phyloP scores from a whole-genome alignment of 2,329 filamentous ascomycete species.

The Talaromyces sp. region DNA sequence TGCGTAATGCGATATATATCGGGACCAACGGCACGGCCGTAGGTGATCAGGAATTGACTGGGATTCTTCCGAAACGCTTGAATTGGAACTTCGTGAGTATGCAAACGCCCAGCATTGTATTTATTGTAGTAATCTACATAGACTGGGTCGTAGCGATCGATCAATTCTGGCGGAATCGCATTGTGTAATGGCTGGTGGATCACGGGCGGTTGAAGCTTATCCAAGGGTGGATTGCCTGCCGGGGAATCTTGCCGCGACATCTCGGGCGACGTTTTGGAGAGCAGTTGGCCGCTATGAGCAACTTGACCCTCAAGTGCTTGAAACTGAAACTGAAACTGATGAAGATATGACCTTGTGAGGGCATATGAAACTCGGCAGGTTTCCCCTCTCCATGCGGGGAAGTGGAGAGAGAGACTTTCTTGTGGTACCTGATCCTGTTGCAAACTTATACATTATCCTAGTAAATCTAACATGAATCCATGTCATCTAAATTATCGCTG shows the following conservation, averaged over 20 bases:
- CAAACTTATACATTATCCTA: too few relatives aligned
- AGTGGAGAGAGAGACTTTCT: too few relatives aligned
- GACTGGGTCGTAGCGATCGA: conserved; percentile 43
- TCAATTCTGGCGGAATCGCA: conserved; percentile 42
- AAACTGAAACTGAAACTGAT: too few relatives aligned
- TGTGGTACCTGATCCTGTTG: too few relatives aligned
- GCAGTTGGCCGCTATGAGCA: too few relatives aligned
- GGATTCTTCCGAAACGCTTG: conserved; percentile 44
- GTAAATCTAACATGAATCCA: too few relatives aligned
- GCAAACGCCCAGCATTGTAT: conserved; percentile 45
- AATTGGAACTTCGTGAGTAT: conserved; percentile 47
- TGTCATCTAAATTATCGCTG: too few relatives aligned
- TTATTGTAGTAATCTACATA: conserved; percentile 48
- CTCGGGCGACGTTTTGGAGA: too few relatives aligned
- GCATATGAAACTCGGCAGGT: too few relatives aligned
- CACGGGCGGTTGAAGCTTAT: conserved; percentile 26
- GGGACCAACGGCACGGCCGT: conserved; percentile 42
- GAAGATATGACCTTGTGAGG: too few relatives aligned
- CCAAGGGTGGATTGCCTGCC: conserved; percentile 25
- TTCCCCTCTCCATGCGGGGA: too few relatives aligned
- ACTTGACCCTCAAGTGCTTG: too few relatives aligned
- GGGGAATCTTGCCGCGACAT: conserved; percentile 12
- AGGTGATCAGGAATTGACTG: conserved; percentile 40
- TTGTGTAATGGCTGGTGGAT: conserved; percentile 44
- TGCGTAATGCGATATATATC: conserved; percentile 45